phyloP scores from a whole-genome alignment of 805 yeast genomes.

The Zygosaccharomyces kombuchaensis region DNA sequence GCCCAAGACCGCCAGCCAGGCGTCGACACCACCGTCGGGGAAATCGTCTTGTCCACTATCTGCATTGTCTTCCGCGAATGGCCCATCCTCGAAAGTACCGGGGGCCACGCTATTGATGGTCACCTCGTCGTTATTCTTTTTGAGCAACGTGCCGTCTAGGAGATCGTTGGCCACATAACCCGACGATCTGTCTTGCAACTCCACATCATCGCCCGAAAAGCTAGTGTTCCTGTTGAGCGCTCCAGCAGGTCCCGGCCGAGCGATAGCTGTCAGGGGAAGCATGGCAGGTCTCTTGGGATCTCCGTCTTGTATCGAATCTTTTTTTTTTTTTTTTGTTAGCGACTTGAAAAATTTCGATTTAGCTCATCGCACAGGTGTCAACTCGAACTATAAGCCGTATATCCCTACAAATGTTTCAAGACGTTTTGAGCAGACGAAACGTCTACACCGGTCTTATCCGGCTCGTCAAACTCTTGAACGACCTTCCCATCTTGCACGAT shows the following conservation, averaged over 20 bases:
- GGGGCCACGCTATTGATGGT: not conserved
- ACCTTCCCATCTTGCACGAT: conserved; percentile 74
- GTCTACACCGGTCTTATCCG: conserved; percentile 70
- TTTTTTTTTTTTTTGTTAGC: not conserved
- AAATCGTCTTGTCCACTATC: conserved; percentile 22
- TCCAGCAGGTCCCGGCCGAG: conserved; percentile 13
- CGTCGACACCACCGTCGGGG: conserved; percentile 56
- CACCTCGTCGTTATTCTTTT: conserved; percentile 10
- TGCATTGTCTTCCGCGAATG: not conserved
- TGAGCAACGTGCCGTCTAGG: conserved; percentile 8
- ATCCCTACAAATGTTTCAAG: conserved; percentile 23
- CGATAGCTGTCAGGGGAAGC: conserved; percentile 9
- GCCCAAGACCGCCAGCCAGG: conserved; percentile 57
- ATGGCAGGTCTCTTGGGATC: not conserved
- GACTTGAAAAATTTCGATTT: not conserved
- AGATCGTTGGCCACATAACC: conserved; percentile 9
- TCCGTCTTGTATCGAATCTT: not conserved
- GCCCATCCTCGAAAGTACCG: not conserved
- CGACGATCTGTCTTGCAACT: conserved; percentile 10
- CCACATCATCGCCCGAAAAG: conserved; percentile 5
- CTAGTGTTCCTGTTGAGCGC: conserved; percentile 9
- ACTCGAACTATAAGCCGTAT: not conserved
- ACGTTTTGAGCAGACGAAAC: conserved; percentile 42
- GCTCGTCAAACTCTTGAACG: conserved; percentile 63
- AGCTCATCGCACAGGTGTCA: not conserved